These are phyloP conservation scores for Hypoxylon sp. DNA, from an alignment of 2,329 filamentous ascomycete genomes.

Conservation along the genomic window DNA sequence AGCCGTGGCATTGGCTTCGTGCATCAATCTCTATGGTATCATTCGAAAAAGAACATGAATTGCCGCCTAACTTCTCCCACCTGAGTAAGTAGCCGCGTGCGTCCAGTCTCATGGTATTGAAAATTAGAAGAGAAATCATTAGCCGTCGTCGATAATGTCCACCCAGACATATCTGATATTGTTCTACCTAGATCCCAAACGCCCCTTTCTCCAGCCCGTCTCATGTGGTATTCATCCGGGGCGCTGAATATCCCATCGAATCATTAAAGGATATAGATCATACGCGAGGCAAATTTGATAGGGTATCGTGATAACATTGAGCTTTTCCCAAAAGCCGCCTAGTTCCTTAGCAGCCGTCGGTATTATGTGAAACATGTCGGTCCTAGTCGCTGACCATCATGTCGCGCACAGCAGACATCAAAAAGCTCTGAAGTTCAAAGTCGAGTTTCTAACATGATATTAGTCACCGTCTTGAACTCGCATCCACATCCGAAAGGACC, in stretches of 20 bases:
- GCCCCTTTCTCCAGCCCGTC: not conserved
- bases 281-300: not conserved
- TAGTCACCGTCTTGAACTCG: not conserved
- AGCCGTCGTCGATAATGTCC: not conserved
- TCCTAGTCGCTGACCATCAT: not conserved
- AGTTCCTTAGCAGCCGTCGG: not conserved
- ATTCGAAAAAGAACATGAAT: not conserved
- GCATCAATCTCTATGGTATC: not conserved
- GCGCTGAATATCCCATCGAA: not conserved
- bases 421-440: constrained; percentile 12
- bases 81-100: not conserved
- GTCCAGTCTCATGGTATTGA: too few species aligned
- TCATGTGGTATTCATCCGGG: not conserved
- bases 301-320: not conserved
- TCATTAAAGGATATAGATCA: not conserved
- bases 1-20: not conserved
- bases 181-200: not conserved
- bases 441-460: constrained; percentile 27
- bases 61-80: not conserved
- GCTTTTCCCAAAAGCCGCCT: not conserved
- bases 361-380: not conserved
- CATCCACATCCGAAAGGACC: not conserved
- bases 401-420: not conserved
- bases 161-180: too few species aligned
- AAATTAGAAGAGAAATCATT: not conserved